Evolutionary conservation across 371 early-diverging fungal species (phyloP).

Genomic region (Mortierella sp.): DNA sequence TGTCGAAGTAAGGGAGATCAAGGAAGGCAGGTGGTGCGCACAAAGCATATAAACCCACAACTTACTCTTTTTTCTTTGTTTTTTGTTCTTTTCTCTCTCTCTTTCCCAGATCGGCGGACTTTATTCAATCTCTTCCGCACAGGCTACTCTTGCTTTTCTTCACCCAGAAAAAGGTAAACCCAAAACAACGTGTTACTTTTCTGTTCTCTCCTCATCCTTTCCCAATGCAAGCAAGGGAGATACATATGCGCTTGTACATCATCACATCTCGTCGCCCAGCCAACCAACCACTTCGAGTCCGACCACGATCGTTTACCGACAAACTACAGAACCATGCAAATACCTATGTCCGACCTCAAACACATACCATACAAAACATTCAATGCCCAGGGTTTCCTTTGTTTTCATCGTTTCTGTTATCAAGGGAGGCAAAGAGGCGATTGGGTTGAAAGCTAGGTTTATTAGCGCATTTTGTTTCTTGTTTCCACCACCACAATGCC

Average conservation of each 20-base stretch:
- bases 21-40: background rate
- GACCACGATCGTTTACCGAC: constrained; percentile 3
- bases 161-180: background rate
- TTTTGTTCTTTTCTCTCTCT: background rate
- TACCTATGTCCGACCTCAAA: background rate
- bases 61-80: background rate
- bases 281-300: background rate
- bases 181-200: background rate
- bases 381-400: background rate
- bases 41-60: background rate
- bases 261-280: background rate
- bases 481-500: background rate
- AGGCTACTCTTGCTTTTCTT: background rate
- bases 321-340: background rate
- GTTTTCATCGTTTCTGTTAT: no score
- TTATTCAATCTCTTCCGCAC: background rate
- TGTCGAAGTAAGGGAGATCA: background rate
- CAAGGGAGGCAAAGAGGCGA: no score
- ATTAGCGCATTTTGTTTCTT: no score
- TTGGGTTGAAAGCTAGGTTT: no score
- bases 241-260: background rate
- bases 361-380: background rate
- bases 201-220: background rate
- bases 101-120: constrained; percentile 8
- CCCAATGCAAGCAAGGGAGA: background rate